Conservation (phyloP, 2,329 filamentous ascomycete species). For the Epicoccum nigrum region DNA sequence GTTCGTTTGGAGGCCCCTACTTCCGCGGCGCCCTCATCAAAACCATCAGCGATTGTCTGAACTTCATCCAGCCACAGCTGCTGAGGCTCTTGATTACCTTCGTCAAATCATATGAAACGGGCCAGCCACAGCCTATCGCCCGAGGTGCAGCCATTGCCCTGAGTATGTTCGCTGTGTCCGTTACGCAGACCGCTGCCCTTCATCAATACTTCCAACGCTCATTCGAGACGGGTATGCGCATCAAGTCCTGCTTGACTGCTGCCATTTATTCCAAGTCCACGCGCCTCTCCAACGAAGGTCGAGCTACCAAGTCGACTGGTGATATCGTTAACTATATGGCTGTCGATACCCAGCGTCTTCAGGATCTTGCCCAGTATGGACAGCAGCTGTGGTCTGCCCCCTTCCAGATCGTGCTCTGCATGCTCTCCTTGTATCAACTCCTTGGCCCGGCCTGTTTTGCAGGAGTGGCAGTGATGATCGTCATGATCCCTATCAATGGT, state of each 20-base stretch:
- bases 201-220: conserved; percentile 98
- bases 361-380: conserved; percentile 93
- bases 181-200: conserved; percentile 85
- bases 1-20: conserved; percentile 85
- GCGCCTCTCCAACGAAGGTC: conserved; percentile 89
- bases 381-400: conserved; percentile 97
- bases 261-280: conserved; percentile 93
- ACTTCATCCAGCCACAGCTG: conserved; percentile 90
- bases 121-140: conserved; percentile 75
- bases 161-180: conserved; percentile 88
- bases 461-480: conserved; percentile 90
- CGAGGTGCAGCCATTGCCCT: conserved; percentile 86
- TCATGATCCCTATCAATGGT: conserved; percentile 97
- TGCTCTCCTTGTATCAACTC: conserved; percentile 94
- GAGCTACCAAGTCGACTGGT: conserved; percentile 85
- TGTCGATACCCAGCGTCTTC: conserved; percentile 92
- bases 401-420: conserved; percentile 94
- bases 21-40: conserved; percentile 84
- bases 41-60: conserved; percentile 80
- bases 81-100: conserved; percentile 83
- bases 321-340: conserved; percentile 99
- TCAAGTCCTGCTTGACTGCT: conserved; percentile 88
- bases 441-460: conserved; percentile 95
- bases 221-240: conserved; percentile 95
- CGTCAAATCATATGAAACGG: conserved; percentile 73